Evolutionary conservation across 441 rosid genomes (phyloP), one percentile per base, ranked within the genome.

Genomic region (Mallotus repandus): DNA sequence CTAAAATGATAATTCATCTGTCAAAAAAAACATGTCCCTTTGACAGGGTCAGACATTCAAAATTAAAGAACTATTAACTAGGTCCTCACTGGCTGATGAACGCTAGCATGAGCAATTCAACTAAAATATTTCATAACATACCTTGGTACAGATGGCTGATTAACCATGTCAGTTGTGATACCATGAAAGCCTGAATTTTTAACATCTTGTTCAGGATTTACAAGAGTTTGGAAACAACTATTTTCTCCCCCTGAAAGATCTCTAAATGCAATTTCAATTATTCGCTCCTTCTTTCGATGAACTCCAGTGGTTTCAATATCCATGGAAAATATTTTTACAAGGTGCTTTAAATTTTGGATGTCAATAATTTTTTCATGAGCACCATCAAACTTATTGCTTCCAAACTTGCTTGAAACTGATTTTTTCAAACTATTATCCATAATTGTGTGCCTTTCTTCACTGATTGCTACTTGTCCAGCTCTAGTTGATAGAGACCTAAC

Each of bases 301-400:
- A 89, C 58, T 9, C 92, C 93, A 0, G 88, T 86, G 19, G 95
- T 91, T 78, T 88, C 92, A 62, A 85, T 79, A 78, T 89, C 95
- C 7, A 80, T 72, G 72, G 83, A 83, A 52, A 67, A 29, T 16
- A 66, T 7, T 49, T 52, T 7, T 22, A 12, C n/a, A 45, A n/a
- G 55, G n/a, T 19, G 2, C 48, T 45, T 45, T 7, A 45, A 0
- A 5, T 46, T 21, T 65, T 46, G 55, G 9, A 32, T 29, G 14
- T 21, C 19, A 14, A 50, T 3, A 29, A 16, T 12, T 19, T 14
- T 52, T 25, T 49, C 45, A 32, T 52, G 7, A 29, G 59, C 70
- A 50, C 29, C 70, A 15, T n/a, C 29, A 25, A 50, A 67, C 32
- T 14, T 5, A 12, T 25, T 67, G 45, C 58, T 50, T 12, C n/a